A percentile compares a stretch with the other conserved stretches of the same genome.
Evolutionary conservation across 805 yeast genomes (phyloP).

Genomic region (Ogataea polymorpha): DNA sequence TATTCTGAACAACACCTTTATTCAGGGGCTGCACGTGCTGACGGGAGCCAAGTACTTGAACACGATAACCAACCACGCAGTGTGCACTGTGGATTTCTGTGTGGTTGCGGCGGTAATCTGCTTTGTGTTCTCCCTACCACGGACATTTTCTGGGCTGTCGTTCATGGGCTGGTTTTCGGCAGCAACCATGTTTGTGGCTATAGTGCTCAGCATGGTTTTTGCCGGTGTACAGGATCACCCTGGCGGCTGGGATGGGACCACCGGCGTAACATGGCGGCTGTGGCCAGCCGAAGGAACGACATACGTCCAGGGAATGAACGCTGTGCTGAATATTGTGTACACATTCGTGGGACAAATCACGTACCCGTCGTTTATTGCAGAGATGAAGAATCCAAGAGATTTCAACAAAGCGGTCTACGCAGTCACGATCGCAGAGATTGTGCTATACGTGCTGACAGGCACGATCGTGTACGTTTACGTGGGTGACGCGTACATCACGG

Average conservation of each 20-base stretch:
- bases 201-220: constrained; percentile 48
- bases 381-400: constrained; percentile 55
- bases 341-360: constrained; percentile 65
- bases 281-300: constrained; percentile 55
- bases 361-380: constrained; percentile 59
- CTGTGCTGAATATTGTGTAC: constrained; percentile 56
- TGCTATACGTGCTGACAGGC: constrained; percentile 54
- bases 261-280: constrained; percentile 39
- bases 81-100: constrained; percentile 52
- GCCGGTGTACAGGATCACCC: constrained; percentile 55
- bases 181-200: constrained; percentile 55
- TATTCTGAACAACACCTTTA: constrained; percentile 51
- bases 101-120: constrained; percentile 50
- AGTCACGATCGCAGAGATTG: constrained; percentile 49
- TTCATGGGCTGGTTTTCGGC: constrained; percentile 52
- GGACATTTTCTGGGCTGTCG: constrained; percentile 54
- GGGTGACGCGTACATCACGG: constrained; percentile 50
- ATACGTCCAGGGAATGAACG: constrained; percentile 52
- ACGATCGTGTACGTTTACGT: constrained; percentile 56
- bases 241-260: constrained; percentile 33
- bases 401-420: constrained; percentile 53
- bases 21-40: constrained; percentile 57
- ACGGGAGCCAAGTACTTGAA: constrained; percentile 60
- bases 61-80: constrained; percentile 44
- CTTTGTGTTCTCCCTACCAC: constrained; percentile 49